phyloP scores from a whole-genome alignment of 2,329 filamentous ascomycete species.

The Diplodia sapinea region DNA sequence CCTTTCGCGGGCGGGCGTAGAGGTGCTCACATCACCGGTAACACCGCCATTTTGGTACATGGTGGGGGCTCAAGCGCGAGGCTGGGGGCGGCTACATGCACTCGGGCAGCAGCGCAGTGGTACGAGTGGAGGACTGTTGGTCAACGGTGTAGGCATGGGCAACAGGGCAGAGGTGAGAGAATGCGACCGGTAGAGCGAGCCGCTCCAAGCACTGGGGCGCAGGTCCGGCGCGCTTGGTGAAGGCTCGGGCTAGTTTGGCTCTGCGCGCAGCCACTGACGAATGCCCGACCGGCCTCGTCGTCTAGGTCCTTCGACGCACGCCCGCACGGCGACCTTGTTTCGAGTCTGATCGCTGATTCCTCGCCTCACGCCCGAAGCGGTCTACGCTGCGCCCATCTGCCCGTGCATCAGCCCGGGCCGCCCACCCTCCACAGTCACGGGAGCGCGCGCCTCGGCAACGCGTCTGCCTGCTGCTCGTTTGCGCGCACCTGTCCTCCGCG shows the following conservation, averaged over 20 bases:
- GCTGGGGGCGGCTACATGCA: constrained; percentile 33
- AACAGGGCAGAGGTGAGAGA: constrained; percentile 28
- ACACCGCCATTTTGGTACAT: constrained; percentile 45
- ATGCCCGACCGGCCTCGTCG: constrained; percentile 7
- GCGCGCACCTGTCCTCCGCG: not conserved
- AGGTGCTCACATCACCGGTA: constrained; percentile 29
- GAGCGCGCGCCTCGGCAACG: constrained; percentile 3
- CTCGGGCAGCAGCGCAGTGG: constrained; percentile 28
- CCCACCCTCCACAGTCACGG: not conserved
- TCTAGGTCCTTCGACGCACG: constrained; percentile 29
- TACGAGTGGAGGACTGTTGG: constrained; percentile 28
- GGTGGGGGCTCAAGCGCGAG: constrained; percentile 33
- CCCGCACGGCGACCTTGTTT: constrained; percentile 14
- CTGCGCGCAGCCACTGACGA: constrained; percentile 26
- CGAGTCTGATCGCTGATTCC: constrained; percentile 20
- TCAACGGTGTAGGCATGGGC: constrained; percentile 29
- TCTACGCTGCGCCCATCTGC: not conserved
- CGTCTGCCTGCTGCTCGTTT: not conserved
- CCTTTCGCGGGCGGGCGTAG: not conserved
- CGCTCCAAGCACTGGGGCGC: constrained; percentile 27
- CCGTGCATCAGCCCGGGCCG: constrained; percentile 5
- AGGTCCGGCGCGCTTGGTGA: constrained; percentile 24
- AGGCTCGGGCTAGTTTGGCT: constrained; percentile 26
- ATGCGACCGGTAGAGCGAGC: constrained; percentile 29
- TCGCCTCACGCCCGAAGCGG: constrained; percentile 20